Evolutionary conservation across 208 protist species (phyloP), one percentile per base, ranked within the genome.

Genomic region (Acanthamoeba quina): DNA sequence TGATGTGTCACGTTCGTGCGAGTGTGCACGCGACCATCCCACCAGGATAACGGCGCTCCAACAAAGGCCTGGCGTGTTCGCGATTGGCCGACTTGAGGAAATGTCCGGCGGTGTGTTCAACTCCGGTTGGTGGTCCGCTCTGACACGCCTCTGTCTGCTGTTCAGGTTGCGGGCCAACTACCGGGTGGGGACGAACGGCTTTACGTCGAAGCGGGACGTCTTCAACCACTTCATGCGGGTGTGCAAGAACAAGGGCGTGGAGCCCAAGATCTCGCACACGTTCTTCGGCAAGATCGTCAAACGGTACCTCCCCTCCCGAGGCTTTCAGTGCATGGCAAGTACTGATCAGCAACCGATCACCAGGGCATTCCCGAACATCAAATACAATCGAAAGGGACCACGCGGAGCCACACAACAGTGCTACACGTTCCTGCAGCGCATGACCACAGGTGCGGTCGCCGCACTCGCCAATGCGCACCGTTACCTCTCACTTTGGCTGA

Each of bases 221-320:
- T 76, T 76, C 68, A 76, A 76, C 68, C 68, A 76, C 21, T 76
- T 76, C 68, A 76, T 76, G 68, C 68, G 68, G 17, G 68, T 76
- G 5, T 76, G 68, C 31, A 76, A 76, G 31, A 76, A 76, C 68
- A 76, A 76, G 31, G 68, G 68, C 34, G 68, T 76, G 34, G 68
- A 76, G 68, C 68, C 68, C 68, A 76, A 76, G 31, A 76, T 76
- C 31, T 76, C 68, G 19, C 68, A 76, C 68, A 76, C 68, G 17
- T 76, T 76, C 68, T 76, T 76, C 21, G 68, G 68, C 68, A 76
- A 76, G 68, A 76, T 76, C 34, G 68, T 76, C 13, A 76, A 76
- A 76, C 68, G 68, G 68, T 76, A 26, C 68, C 31, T 76, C 31
- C 13, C 11, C 68, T 47, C 31, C 24, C 0, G 7, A 76, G 0